Base-by-base conservation (phyloP, 139 green algal species). In the Tetraselmis chui region DNA sequence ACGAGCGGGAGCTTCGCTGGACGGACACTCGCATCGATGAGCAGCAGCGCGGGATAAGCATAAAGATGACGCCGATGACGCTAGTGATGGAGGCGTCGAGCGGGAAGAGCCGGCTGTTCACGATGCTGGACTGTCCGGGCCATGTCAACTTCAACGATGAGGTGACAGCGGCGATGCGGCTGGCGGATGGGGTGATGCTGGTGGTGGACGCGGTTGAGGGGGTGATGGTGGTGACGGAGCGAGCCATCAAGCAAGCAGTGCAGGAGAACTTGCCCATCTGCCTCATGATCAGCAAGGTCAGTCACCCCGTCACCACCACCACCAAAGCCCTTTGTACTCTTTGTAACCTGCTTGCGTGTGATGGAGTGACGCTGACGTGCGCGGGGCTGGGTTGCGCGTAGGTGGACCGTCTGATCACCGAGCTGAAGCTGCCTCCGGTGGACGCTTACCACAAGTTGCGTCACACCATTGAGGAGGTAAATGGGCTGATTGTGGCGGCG, bases 141-240 rank as follows among this genome's bases (percentile, higher is more conserved):
- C 97, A 99, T 86, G 90, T 96, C 76, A 98, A 99, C 92, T 99
- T 99, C 89, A 94, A 93, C 25, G 97, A 99, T 81, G 97, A 99
- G 90, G 89, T 98, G 30, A 93, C 87, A 1, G 94, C 93, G 18
- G 90, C 93, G 11, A 86, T 96, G 88, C 89, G 94, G 18, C 84
- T 97, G 74, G 87, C 90, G 5, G 95, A 98, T 84, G 95, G 95
- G 75, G 79, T 95, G 31, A 83, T 98, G 85, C 89, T 98, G 84
- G 92, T 95, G 75, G 96, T 99, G 77, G 97, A 99, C 76, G 97
- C 95, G 28, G 93, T 92, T 45, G 97, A 99, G 87, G 97, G 97
- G 0, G 91, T 98, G 28, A 98, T 98, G 92, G 84, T 96, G 27
- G 92, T 90, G 2, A 97, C 96, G 24, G 91, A 98, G 84, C 91